Conservation (phyloP, 2,329 filamentous ascomycete genomes). For the Penicillium sp. region DNA sequence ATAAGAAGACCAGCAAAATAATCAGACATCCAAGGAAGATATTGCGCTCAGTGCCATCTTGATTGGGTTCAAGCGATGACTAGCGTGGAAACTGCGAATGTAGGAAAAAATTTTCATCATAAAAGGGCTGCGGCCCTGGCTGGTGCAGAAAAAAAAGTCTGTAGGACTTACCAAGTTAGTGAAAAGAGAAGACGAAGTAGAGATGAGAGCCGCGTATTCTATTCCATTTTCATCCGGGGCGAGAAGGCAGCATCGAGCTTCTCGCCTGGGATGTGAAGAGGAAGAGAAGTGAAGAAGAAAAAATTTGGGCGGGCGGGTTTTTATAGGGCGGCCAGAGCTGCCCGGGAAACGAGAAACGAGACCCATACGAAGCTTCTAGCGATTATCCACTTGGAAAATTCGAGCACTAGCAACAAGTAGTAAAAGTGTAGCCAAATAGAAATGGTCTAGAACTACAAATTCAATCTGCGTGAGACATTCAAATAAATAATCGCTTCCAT, state of each 20-base stretch:
- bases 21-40: conserved; percentile 41
- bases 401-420: not conserved
- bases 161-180: conserved; percentile 23
- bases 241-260: conserved; percentile 16
- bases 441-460: not conserved
- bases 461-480: not conserved
- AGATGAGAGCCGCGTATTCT: not conserved
- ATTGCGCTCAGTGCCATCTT: conserved; percentile 34
- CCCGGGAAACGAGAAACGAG: conserved; percentile 27
- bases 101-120: conserved; percentile 42
- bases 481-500: not conserved
- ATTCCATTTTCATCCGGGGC: not conserved
- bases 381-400: conserved; percentile 8
- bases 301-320: conserved; percentile 25
- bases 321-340: conserved; percentile 34
- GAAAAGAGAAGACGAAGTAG: not conserved
- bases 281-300: conserved; percentile 18
- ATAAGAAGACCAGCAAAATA: conserved; percentile 20
- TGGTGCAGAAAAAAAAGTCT: conserved; percentile 12
- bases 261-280: conserved; percentile 2
- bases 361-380: conserved; percentile 29
- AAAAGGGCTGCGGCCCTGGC: conserved; percentile 22
- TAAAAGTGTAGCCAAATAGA: conserved; percentile 1
- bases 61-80: conserved; percentile 35
- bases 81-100: conserved; percentile 43